A percentile compares a stretch with the other conserved stretches of the same genome.
These are phyloP conservation scores for Parastagonospora avenae DNA, from an alignment of 2,329 filamentous ascomycete genomes.

Conservation along the genomic window DNA sequence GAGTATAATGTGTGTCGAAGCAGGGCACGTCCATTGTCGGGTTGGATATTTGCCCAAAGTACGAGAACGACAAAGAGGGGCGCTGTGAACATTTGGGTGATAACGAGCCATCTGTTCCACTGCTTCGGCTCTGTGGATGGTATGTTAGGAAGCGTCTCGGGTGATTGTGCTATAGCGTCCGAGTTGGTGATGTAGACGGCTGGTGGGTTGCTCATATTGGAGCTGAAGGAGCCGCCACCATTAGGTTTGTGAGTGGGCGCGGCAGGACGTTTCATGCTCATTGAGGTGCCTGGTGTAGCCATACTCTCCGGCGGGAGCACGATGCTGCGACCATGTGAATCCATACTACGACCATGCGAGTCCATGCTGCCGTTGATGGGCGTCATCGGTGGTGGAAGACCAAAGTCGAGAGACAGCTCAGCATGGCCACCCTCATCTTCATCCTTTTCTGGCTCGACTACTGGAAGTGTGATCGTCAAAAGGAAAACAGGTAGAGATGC, in stretches of 20 bases:
- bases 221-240: conserved; percentile 11
- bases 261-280: conserved; percentile 7
- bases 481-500: conserved; percentile 91
- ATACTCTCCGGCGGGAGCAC: conserved; percentile 26
- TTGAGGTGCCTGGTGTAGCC: conserved; percentile 8
- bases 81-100: conserved; percentile 82
- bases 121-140: conserved; percentile 51
- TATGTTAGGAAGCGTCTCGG: conserved; percentile 37
- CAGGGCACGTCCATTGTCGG: conserved; percentile 66
- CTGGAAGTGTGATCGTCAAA: conserved; percentile 86
- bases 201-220: conserved; percentile 26
- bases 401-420: conserved; percentile 35
- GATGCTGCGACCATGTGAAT: conserved; percentile 26
- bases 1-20: conserved; percentile 55
- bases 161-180: conserved; percentile 39
- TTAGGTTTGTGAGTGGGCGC: background rate
- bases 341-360: conserved; percentile 20
- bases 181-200: conserved; percentile 42
- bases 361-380: conserved; percentile 23
- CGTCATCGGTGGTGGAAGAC: conserved; percentile 35
- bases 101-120: conserved; percentile 92
- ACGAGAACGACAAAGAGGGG: conserved; percentile 82
- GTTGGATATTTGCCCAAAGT: conserved; percentile 70
- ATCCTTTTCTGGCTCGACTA: conserved; percentile 72
- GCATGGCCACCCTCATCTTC: conserved; percentile 39